Evolutionary conservation across 345 rosid genomes (phyloP).

Genomic region (Arabidopsis arenosa): DNA sequence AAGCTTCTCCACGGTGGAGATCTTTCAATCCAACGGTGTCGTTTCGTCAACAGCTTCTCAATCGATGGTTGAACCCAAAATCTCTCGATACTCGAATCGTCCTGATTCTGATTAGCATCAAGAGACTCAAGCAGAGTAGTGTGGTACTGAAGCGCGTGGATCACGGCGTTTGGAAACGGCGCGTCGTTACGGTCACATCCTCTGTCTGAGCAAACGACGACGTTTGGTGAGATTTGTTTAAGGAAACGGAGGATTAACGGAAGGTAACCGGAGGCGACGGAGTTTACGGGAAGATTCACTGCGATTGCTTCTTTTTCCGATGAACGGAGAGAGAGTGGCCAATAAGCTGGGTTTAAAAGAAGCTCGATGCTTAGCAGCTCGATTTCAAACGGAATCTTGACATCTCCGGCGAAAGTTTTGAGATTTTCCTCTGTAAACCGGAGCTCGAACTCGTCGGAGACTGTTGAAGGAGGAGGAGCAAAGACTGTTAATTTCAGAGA

Average conservation of each 20-base stretch:
- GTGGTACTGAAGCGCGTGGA: constrained; percentile 68
- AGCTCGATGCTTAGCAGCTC: constrained; percentile 63
- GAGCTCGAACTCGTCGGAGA: constrained; percentile 66
- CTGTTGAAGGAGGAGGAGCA: constrained; percentile 51
- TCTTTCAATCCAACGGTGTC: constrained; percentile 61
- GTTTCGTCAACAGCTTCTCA: constrained; percentile 67
- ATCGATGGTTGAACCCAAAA: constrained; percentile 73
- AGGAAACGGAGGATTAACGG: constrained; percentile 70
- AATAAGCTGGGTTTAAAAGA: constrained; percentile 55
- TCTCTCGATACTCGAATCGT: constrained; percentile 59
- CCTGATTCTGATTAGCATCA: constrained; percentile 66
- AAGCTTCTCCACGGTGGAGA: constrained; percentile 77
- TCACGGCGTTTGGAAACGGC: constrained; percentile 73
- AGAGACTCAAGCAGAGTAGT: constrained; percentile 71
- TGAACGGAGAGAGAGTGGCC: constrained; percentile 51
- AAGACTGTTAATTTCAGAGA: constrained; percentile 73
- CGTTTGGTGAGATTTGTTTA: constrained; percentile 77
- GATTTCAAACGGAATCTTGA: constrained; percentile 68
- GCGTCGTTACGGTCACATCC: constrained; percentile 82
- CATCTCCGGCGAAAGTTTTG: constrained; percentile 67
- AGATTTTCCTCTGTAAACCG: constrained; percentile 75
- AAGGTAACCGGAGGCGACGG: constrained; percentile 61
- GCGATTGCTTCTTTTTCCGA: constrained; percentile 66
- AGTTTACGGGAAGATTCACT: constrained; percentile 72
- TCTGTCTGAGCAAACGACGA: constrained; percentile 76